A percentile compares a stretch with the other conserved stretches of the same genome.
These are phyloP conservation scores for Aureobasidium sp. DNA, from an alignment of 2,329 filamentous ascomycete species.

Conservation along the genomic window DNA sequence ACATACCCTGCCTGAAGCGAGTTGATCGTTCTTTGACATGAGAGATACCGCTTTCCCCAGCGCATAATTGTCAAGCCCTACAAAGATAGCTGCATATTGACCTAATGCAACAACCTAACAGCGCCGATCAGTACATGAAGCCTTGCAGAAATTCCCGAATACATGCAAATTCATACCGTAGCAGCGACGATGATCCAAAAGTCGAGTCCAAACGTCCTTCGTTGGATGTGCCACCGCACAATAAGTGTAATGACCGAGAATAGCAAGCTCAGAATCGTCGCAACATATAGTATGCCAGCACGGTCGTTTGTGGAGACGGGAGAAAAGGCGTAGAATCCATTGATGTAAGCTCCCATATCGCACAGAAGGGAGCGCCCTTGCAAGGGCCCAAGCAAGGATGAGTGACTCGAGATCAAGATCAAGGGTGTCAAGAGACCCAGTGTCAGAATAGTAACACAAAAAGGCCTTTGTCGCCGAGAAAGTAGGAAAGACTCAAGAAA, in stretches of 20 bases:
- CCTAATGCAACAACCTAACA: slow-evolving; percentile 18
- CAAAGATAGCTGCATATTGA: slow-evolving; percentile 22
- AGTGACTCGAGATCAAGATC: not conserved
- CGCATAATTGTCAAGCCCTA: slow-evolving; percentile 16
- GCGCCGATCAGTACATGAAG: not conserved
- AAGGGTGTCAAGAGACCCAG: not conserved
- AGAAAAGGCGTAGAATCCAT: slow-evolving; percentile 16
- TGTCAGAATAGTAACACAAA: not conserved
- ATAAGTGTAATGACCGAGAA: slow-evolving; percentile 24
- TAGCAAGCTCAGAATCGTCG: slow-evolving; percentile 23
- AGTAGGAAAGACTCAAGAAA: not conserved
- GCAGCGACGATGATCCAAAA: slow-evolving; percentile 25
- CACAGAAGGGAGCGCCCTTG: not conserved
- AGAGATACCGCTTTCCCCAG: not conserved
- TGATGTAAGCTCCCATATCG: slow-evolving; percentile 12
- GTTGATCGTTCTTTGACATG: not conserved
- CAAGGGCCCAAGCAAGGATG: not conserved
- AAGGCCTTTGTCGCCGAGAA: not conserved
- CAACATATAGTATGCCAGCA: slow-evolving; percentile 26
- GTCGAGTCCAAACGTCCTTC: slow-evolving; percentile 24
- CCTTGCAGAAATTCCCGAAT: not conserved
- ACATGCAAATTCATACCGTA: slow-evolving; percentile 15
- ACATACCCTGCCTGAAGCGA: slow-evolving; percentile 5
- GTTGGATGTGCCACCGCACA: slow-evolving; percentile 24
- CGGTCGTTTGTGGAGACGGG: slow-evolving; percentile 22